Evolutionary conservation across 306 rosid genomes (phyloP).

Genomic region (Trifolium subterraneum): DNA sequence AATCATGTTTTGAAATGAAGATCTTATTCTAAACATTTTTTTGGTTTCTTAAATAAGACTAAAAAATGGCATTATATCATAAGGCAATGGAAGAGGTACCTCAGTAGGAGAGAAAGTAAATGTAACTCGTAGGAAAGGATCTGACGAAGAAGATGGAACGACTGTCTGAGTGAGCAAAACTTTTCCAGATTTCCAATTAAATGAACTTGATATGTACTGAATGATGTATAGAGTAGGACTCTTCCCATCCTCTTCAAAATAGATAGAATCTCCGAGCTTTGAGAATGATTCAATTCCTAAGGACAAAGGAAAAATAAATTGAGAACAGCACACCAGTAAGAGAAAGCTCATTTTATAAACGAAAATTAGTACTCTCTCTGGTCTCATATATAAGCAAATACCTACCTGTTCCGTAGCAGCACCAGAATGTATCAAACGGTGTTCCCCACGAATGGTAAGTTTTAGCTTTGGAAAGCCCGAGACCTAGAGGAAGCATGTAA

Average conservation of each 20-base stretch:
- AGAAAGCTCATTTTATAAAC: slow-evolving; percentile 19
- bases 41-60: slow-evolving; percentile 12
- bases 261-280: slow-evolving; percentile 89
- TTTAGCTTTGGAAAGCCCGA: slow-evolving; percentile 73
- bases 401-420: slow-evolving; percentile 94
- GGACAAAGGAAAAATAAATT: slow-evolving; percentile 22
- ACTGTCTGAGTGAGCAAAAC: slow-evolving; percentile 60
- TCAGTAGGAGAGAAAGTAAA: slow-evolving; percentile 53
- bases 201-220: slow-evolving; percentile 81
- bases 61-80: neutral
- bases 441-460: slow-evolving; percentile 76
- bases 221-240: slow-evolving; percentile 68
- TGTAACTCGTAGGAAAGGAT: slow-evolving; percentile 66
- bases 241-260: slow-evolving; percentile 74
- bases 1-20: slow-evolving; percentile 5
- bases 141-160: slow-evolving; percentile 58
- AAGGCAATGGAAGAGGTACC: slow-evolving; percentile 43
- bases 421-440: slow-evolving; percentile 69
- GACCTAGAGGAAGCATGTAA: slow-evolving; percentile 81
- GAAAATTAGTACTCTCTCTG: slow-evolving; percentile 3
- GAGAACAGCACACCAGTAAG: neutral
- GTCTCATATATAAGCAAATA: neutral
- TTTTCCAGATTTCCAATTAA: slow-evolving; percentile 75
- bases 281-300: slow-evolving; percentile 87
- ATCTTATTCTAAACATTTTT: neutral